phyloP scores from a whole-genome alignment of 768 basidiomycete species.

The Tulasnella calospora region DNA sequence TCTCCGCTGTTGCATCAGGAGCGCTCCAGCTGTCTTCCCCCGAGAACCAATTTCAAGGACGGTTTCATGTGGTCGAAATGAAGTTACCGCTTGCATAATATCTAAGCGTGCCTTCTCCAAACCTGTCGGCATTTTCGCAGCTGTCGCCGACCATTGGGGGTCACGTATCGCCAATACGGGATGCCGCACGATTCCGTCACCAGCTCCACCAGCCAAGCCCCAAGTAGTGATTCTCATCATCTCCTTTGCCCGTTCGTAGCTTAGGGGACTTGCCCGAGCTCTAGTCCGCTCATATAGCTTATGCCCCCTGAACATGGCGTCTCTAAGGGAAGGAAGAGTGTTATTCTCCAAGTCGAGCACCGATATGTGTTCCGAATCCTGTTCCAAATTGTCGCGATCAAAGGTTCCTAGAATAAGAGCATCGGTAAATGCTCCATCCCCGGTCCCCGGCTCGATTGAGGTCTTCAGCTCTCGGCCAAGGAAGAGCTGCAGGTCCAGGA shows the following conservation, averaged over 20 bases:
- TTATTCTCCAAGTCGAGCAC: constrained; percentile 60
- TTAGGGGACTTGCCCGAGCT: constrained; percentile 79
- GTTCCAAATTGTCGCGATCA: constrained; percentile 71
- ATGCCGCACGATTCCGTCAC: constrained; percentile 55
- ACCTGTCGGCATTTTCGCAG: constrained; percentile 38
- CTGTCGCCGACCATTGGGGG: constrained; percentile 34
- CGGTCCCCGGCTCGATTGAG: constrained; percentile 38
- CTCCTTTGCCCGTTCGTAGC: constrained; percentile 84
- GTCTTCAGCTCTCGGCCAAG: constrained; percentile 69
- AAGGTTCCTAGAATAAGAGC: constrained; percentile 77
- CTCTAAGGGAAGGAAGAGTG: constrained; percentile 59
- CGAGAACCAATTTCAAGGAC: constrained; percentile 84
- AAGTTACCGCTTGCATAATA: constrained; percentile 67
- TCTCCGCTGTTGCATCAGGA: constrained; percentile 83
- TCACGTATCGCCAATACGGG: constrained; percentile 38
- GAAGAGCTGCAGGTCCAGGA: constrained; percentile 90
- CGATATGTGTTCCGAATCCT: constrained; percentile 75
- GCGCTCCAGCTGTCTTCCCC: constrained; percentile 55
- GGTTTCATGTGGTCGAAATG: constrained; percentile 83
- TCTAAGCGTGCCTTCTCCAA: constrained; percentile 55
- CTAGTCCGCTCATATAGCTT: constrained; percentile 91
- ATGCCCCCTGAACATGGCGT: constrained; percentile 85
- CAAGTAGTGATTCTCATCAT: constrained; percentile 73
- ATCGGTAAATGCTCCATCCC: constrained; percentile 63
- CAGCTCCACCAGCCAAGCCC: constrained; percentile 54